These are phyloP conservation scores for Plantago major DNA, from an alignment of 257 asterid species.

Conservation along the genomic window DNA sequence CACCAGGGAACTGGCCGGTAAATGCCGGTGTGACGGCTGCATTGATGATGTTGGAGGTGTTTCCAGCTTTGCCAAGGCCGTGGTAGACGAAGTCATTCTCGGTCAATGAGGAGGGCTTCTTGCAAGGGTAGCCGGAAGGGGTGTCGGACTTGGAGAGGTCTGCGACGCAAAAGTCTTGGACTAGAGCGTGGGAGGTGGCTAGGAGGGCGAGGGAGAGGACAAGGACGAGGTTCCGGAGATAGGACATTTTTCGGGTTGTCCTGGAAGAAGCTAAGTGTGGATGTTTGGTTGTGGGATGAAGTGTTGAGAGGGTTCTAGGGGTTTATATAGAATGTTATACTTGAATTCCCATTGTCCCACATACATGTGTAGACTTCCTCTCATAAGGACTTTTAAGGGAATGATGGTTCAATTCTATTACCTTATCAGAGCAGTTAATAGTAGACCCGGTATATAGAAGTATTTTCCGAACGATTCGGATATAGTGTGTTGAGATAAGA, in stretches of 20 bases:
- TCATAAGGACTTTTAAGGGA: too few species aligned
- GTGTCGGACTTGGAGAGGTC: slow-evolving; percentile 43
- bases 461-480: too few species aligned
- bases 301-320: slow-evolving; percentile 11
- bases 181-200: slow-evolving; percentile 35
- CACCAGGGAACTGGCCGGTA: slow-evolving; percentile 50
- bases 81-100: slow-evolving; percentile 55
- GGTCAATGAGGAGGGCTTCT: slow-evolving; percentile 38
- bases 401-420: too few species aligned
- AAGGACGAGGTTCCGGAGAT: slow-evolving; percentile 11
- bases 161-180: slow-evolving; percentile 75
- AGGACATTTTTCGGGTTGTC: slow-evolving; percentile 20
- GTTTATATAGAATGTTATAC: slow-evolving; percentile 19
- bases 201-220: slow-evolving; percentile 24
- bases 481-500: slow-evolving; percentile 1
- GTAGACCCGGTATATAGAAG: too few species aligned
- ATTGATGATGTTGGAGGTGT: slow-evolving; percentile 66
- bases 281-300: slow-evolving; percentile 11
- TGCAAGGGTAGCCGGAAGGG: slow-evolving; percentile 87
- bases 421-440: too few species aligned
- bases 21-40: slow-evolving; percentile 70
- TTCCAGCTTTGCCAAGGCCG: slow-evolving; percentile 47
- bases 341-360: slow-evolving; percentile 10
- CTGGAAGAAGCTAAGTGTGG: not conserved
- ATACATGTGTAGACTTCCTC: not conserved